Evolutionary conservation across 192 early-diverging fungal genomes (phyloP), one percentile per base, ranked within the genome.

Genomic region (Linderina pennispora): DNA sequence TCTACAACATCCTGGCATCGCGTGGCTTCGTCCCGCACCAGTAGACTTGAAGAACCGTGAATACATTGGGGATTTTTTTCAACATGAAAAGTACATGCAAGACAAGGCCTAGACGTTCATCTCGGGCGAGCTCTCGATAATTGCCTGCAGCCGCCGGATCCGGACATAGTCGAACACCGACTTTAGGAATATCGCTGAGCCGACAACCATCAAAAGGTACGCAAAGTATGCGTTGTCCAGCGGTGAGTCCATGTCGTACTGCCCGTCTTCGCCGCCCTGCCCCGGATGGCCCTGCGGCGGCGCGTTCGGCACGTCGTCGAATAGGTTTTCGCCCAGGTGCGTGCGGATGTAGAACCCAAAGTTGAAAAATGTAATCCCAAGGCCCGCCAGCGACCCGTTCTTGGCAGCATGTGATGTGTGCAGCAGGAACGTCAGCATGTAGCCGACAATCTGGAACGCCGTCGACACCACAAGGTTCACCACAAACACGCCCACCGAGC

Each of bases 341-440:
- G 72, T 77, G 52, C 78, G 79, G 53, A 85, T 76, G 65, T 84
- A 78, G 45, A 83, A 72, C 9, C 87, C 87, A 77, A 83, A 80
- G 53, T 83, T 82, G 48, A 92, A 75, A 50, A 92, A 76, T 18
- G 86, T 85, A 43, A 92, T 67, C 8, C 89, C 89, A n/a, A 89
- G 74, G 8, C 89, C 89, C 36, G 81, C 79, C 56, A 81, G 76
- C 38, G 84, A 83, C 23, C 84, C 85, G 53, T 87, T 76, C 70
- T 84, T 87, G 33, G 89, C 90, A 7, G 91, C 87, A 60, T 97
- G 91, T 33, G 83, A 85, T 25, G 88, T 91, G 39, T 92, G 89
- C 47, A 97, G 58, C 50, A 97, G 61, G 50, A 89, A 88, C 13
- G 90, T 92, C 58, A 97, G 64, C 66, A 97, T 81, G 75, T 94